Base-by-base conservation (phyloP, 768 basidiomycete genomes). In the Hygrophorus russula region DNA sequence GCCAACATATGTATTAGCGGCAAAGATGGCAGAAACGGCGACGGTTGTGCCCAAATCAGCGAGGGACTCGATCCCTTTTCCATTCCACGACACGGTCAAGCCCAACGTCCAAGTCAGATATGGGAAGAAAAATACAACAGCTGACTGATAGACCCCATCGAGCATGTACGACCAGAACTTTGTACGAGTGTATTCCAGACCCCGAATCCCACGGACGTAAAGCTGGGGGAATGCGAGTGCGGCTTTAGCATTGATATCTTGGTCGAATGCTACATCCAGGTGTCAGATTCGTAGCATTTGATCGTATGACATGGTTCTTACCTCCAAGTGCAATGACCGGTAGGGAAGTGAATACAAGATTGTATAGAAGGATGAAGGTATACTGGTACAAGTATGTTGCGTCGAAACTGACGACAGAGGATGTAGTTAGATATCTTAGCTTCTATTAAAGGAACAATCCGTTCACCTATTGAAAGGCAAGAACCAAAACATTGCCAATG, bases 91-190 rank as follows among this genome's bases (percentile, higher is more conserved):
- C 1, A 71, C 61, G 2, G 79, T 68, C 12, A 70, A 60, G 4
- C 80, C 82, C 12, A 81, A 57, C 0, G 71, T 73, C 80, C 85
- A 86, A 15, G 72, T 74, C 36, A 78, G 58, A 58, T 76, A 96
- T 0, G 93, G 89, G 53, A 97, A 70, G 66, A 84, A 93, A 65
- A 82, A 92, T 27, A 91, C 76, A 46, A 89, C 75, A 0, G 67
- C 78, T 0, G 92, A 94, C 56, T 98, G 94, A 61, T 96, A 97
- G 28, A 97, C 63, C 19, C 93, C 93, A 58, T 98, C 94, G 5
- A 76, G 58, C 87, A 97, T 96, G 63, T 92, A 96, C 43, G 82
- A 57, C 90, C 91, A 97, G 65, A 98, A 98, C 64, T 87, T 91
- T 41, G 66, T 49, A 8, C 89, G 78, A 13, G 92, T 96, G 62